Evolutionary conservation across 225 moss, liverwort and hornwort species (phyloP).

Genomic region (Bryum argenteum): DNA sequence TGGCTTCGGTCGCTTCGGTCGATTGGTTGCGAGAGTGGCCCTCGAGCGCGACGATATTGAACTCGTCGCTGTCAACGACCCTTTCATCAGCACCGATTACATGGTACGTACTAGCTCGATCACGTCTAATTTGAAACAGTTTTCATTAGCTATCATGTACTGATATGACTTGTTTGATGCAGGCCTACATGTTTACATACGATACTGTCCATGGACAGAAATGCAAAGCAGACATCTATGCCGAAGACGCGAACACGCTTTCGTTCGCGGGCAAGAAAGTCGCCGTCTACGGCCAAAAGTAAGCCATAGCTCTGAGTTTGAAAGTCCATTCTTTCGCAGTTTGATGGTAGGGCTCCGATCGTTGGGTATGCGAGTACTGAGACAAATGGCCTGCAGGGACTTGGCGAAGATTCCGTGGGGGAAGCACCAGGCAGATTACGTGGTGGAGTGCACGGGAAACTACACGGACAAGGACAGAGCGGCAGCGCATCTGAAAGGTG

Average conservation of each 20-base stretch:
- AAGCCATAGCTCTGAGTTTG: constrained; percentile 6
- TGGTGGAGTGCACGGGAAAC: constrained; percentile 64
- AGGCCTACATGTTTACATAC: constrained; percentile 85
- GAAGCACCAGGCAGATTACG: constrained; percentile 49
- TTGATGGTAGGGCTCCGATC: no score
- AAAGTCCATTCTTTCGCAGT: no score
- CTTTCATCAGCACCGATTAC: constrained; percentile 60
- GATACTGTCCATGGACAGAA: constrained; percentile 74
- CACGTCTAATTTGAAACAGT: no score
- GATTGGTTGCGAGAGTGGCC: constrained; percentile 48
- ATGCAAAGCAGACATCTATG: constrained; percentile 66
- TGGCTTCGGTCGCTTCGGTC: constrained; percentile 64
- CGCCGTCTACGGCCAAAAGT: constrained; percentile 54
- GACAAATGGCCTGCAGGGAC: constrained; percentile 32
- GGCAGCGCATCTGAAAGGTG: constrained; percentile 52
- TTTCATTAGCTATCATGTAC: not conserved
- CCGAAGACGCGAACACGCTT: constrained; percentile 71
- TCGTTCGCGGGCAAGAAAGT: constrained; percentile 57
- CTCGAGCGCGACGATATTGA: constrained; percentile 59
- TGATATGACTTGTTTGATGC: constrained; percentile 18
- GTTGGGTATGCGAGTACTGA: no score
- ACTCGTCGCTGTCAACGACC: constrained; percentile 63
- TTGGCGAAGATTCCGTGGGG: constrained; percentile 56
- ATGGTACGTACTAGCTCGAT: constrained; percentile 29
- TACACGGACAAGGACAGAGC: constrained; percentile 52